Evolutionary conservation across 345 rosid genomes (phyloP).

Genomic region (Lagerstroemia speciosa): DNA sequence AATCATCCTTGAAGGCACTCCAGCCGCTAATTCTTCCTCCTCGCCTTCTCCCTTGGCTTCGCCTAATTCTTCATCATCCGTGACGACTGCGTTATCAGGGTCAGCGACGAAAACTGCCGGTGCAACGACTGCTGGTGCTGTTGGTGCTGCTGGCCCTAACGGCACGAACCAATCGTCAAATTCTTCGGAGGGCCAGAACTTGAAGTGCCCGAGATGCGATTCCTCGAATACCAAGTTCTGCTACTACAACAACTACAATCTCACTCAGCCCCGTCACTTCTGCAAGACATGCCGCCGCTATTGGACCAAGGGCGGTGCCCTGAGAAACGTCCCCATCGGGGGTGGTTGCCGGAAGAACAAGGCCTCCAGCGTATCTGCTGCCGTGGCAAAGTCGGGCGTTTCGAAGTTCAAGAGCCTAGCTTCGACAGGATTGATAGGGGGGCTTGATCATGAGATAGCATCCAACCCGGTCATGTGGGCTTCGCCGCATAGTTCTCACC

Average conservation of each 20-base stretch:
- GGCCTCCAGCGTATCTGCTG: conserved; percentile 26
- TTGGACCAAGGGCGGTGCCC: conserved; percentile 79
- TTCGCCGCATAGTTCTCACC: conserved; percentile 41
- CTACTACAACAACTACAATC: conserved; percentile 75
- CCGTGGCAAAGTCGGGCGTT: conserved; percentile 26
- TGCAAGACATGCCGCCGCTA: conserved; percentile 87
- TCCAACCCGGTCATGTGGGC: conserved; percentile 40
- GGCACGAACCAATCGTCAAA: conserved; percentile 15
- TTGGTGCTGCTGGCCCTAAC: conserved; percentile 2
- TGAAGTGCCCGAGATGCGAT: conserved; percentile 68
- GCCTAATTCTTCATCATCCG: conserved; percentile 20
- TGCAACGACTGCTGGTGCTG: neutral
- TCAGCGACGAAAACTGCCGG: conserved; percentile 8
- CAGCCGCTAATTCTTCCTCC: conserved; percentile 5
- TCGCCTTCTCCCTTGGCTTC: conserved; percentile 20
- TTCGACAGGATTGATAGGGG: conserved; percentile 32
- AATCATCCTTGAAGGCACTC: conserved; percentile 36
- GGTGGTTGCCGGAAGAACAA: conserved; percentile 73
- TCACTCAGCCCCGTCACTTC: conserved; percentile 79
- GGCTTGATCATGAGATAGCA: conserved; percentile 33
- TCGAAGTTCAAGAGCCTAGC: conserved; percentile 32
- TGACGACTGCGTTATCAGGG: conserved; percentile 11
- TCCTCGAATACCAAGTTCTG: conserved; percentile 75
- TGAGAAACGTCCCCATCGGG: conserved; percentile 65
- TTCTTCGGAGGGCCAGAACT: conserved; percentile 25